Percentiles rank a stretch among this genome's conserved stretches.
These are phyloP conservation scores for Heliamphora exappendiculata DNA, from an alignment of 148 eudicot species.

Conservation along the genomic window DNA sequence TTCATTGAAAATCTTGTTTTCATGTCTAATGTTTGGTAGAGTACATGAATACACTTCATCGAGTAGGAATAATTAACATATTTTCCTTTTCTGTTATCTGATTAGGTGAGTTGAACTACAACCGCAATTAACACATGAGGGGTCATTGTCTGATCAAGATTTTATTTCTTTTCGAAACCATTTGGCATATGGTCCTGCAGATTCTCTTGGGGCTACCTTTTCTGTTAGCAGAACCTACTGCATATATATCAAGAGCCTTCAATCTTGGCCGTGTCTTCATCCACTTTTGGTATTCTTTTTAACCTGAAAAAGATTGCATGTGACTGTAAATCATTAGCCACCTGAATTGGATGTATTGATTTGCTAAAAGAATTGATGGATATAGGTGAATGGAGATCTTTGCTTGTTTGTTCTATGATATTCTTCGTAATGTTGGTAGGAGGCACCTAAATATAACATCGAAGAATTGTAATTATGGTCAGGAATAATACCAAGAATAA, in stretches of 20 bases:
- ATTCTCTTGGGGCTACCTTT: conserved; percentile 82
- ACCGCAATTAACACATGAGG: conserved; percentile 27
- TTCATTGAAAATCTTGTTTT: neutral
- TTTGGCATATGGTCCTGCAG: conserved; percentile 56
- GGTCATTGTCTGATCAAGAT: conserved; percentile 25
- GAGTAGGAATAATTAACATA: neutral
- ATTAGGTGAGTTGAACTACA: conserved; percentile 42
- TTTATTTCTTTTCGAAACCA: conserved; percentile 23
- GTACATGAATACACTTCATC: neutral
- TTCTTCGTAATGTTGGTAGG: neutral
- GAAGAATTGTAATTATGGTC: neutral
- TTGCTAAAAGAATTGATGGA: neutral
- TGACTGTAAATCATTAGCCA: neutral
- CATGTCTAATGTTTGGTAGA: neutral
- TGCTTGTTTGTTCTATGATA: neutral
- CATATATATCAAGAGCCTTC: conserved; percentile 82
- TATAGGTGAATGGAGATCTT: neutral
- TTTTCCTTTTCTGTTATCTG: conserved; percentile 13
- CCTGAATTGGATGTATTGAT: neutral
- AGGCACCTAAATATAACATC: neutral
- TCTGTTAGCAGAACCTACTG: conserved; percentile 57
- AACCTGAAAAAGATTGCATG: conserved; percentile 12
- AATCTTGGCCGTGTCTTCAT: conserved; percentile 97
- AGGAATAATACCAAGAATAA: neutral
- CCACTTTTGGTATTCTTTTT: conserved; percentile 76